Conservation (phyloP, 768 basidiomycete genomes). For the Rhizopogon salebrosus region DNA sequence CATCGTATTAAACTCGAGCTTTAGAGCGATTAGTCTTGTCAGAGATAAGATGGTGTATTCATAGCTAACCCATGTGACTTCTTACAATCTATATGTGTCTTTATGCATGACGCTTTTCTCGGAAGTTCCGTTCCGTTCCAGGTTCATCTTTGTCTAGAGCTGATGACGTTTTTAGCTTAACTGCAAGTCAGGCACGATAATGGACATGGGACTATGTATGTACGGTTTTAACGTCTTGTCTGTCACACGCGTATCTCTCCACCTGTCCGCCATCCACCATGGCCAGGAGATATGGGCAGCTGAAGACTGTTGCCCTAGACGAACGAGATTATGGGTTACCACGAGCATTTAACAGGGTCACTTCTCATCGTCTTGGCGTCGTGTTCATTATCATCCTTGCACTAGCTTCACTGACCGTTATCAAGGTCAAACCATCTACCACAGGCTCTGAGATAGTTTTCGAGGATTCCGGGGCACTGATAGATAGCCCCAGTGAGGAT, state of each 20-base stretch:
- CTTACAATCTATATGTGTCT: background rate
- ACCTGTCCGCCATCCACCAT: slow-evolving; percentile 9
- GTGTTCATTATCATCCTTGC: slow-evolving; percentile 10
- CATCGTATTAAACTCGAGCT: slow-evolving; percentile 33
- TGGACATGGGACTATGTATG: background rate
- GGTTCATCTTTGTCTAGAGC: background rate
- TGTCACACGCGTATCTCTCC: background rate
- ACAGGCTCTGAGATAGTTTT: background rate
- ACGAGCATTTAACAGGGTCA: background rate
- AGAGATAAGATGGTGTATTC: background rate
- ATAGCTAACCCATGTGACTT: background rate
- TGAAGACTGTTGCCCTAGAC: slow-evolving; percentile 7
- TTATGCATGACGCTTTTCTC: background rate
- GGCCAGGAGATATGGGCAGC: slow-evolving; percentile 13
- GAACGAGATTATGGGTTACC: background rate
- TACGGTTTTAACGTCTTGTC: background rate
- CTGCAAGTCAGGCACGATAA: background rate
- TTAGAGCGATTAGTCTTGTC: slow-evolving; percentile 5
- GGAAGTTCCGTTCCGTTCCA: background rate
- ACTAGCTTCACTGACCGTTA: slow-evolving; percentile 7
- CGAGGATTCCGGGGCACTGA: background rate
- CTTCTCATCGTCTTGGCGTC: slow-evolving; percentile 10
- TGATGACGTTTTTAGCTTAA: background rate
- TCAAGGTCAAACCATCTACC: slow-evolving; percentile 2
- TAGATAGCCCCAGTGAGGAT: background rate